Conservation (phyloP, 768 basidiomycete genomes). For the Leccinum aurantiacum region DNA sequence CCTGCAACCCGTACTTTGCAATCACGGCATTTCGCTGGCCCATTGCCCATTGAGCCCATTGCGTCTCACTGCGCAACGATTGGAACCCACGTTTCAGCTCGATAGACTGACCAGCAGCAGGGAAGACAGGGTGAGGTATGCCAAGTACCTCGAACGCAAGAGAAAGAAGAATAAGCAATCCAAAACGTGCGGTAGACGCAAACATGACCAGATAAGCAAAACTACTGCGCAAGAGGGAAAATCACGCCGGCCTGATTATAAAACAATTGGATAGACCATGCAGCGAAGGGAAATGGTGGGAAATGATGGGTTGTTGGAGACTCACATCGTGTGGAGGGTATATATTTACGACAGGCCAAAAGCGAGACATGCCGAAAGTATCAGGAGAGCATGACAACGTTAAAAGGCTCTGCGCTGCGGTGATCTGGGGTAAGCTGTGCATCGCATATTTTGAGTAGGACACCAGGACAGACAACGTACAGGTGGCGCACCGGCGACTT, state of each 20-base stretch:
- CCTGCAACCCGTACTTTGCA: constrained; percentile 45
- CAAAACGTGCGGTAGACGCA: constrained; percentile 1
- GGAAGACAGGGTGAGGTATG: constrained; percentile 4
- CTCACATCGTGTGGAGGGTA: constrained; percentile 5
- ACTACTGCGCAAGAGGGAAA: constrained; percentile 4
- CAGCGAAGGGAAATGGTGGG: constrained; percentile 1
- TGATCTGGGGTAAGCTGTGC: background rate
- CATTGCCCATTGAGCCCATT: constrained; percentile 41
- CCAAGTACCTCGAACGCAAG: constrained; percentile 14
- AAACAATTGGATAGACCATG: constrained; percentile 5
- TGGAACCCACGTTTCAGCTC: constrained; percentile 16
- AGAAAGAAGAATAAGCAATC: constrained; percentile 12
- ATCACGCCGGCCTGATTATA: constrained; percentile 10
- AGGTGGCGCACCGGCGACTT: background rate
- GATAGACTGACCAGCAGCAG: constrained; percentile 25
- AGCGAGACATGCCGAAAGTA: background rate
- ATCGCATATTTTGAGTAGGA: background rate
- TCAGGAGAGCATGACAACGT: background rate
- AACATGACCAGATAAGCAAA: constrained; percentile 11
- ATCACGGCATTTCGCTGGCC: constrained; percentile 42
- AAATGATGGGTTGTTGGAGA: background rate
- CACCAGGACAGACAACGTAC: background rate
- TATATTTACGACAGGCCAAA: constrained; percentile 9
- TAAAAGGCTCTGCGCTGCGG: background rate
- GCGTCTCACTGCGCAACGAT: constrained; percentile 16